These are phyloP conservation scores for Solanum bukasovii DNA, from an alignment of 257 asterid species.

Conservation along the genomic window DNA sequence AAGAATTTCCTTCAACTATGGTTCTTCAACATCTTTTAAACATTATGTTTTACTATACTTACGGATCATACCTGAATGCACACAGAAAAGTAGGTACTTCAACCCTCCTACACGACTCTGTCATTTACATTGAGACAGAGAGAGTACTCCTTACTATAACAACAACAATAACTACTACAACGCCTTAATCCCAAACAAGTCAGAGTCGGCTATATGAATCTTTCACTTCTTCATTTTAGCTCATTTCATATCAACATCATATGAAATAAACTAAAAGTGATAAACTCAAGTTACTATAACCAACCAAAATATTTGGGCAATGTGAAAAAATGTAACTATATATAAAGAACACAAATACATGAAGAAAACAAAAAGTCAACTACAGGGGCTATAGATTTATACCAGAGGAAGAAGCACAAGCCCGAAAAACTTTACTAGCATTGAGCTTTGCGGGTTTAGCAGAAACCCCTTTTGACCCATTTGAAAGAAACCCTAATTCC, in stretches of 20 bases:
- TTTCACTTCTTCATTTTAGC: not conserved
- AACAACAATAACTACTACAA: not conserved
- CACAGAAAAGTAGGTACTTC: not conserved
- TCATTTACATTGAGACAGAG: not conserved
- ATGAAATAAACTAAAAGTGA: not conserved
- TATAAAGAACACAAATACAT: not conserved
- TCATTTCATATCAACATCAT: not conserved
- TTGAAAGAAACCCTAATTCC: slow-evolving; percentile 16
- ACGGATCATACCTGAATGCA: not conserved
- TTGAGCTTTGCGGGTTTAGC: slow-evolving; percentile 15
- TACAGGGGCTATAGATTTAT: not conserved
- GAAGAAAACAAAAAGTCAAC: not conserved
- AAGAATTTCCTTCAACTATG: not conserved
- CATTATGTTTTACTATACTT: too few relatives aligned
- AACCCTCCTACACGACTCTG: not conserved
- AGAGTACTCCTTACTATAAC: not conserved
- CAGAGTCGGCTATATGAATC: not conserved
- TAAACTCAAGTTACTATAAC: not conserved
- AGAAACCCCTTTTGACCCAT: slow-evolving; percentile 14
- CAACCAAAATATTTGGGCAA: not conserved
- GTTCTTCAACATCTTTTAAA: not conserved
- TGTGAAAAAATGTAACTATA: not conserved
- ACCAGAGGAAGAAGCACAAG: slow-evolving; percentile 27
- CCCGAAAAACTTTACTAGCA: not conserved
- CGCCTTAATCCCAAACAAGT: not conserved